These are phyloP conservation scores for Amesomyces nigricolor DNA, from an alignment of 2,329 filamentous ascomycete genomes.

Conservation along the genomic window DNA sequence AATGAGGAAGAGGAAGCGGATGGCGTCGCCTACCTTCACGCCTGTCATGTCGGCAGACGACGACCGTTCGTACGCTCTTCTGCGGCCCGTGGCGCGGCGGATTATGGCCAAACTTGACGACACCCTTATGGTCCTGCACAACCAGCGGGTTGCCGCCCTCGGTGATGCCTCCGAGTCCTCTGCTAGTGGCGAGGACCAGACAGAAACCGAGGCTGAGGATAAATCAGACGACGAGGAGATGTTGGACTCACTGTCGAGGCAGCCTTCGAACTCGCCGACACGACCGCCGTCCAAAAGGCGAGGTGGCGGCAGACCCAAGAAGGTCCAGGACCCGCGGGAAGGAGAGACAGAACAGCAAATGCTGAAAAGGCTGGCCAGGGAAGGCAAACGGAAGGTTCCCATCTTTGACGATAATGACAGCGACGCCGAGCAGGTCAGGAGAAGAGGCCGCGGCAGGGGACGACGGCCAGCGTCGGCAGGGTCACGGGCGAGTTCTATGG, in stretches of 20 bases:
- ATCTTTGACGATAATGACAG: background rate
- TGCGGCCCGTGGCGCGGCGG: constrained; percentile 65
- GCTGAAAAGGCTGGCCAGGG: constrained; percentile 31
- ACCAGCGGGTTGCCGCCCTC: constrained; percentile 51
- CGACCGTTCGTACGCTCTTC: constrained; percentile 55
- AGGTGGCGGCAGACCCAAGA: constrained; percentile 18
- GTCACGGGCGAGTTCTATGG: constrained; percentile 22
- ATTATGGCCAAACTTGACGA: constrained; percentile 64
- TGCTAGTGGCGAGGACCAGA: constrained; percentile 17
- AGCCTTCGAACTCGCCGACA: background rate
- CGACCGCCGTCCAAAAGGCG: background rate
- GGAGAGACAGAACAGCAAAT: constrained; percentile 34
- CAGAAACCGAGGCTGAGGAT: background rate
- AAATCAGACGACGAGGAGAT: constrained; percentile 8
- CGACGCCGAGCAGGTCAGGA: background rate
- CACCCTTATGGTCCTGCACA: constrained; percentile 65
- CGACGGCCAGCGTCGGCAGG: constrained; percentile 19
- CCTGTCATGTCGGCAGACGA: constrained; percentile 66
- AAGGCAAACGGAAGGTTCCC: constrained; percentile 29
- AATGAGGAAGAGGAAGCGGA: constrained; percentile 10
- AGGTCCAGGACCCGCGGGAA: constrained; percentile 20
- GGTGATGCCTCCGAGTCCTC: constrained; percentile 25
- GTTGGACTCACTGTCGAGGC: background rate
- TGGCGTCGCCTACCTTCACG: constrained; percentile 29
- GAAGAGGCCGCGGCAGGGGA: background rate